These are phyloP conservation scores for Sextonia rubra DNA, from an alignment of 164 flowering plant genomes.

Conservation along the genomic window DNA sequence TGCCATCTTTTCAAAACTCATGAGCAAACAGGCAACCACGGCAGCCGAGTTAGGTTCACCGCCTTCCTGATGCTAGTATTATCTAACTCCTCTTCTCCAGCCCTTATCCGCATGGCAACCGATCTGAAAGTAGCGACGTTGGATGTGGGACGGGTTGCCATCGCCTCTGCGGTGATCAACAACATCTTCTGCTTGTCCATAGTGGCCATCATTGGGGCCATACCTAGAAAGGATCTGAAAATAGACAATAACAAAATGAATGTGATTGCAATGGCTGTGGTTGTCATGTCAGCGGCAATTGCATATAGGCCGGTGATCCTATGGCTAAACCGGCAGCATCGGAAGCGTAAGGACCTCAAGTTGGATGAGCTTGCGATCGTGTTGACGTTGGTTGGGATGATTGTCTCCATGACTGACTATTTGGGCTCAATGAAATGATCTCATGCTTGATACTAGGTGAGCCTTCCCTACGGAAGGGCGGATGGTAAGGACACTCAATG, in stretches of 20 bases:
- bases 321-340: conserved; percentile 35
- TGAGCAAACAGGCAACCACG: no score
- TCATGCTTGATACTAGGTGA: conserved; percentile 42
- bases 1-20: conserved; percentile 18
- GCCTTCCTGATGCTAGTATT: conserved; percentile 38
- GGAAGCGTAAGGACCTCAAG: conserved; percentile 37
- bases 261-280: no score
- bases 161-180: conserved; percentile 30
- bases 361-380: conserved; percentile 33
- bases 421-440: conserved; percentile 35
- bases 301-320: conserved; percentile 10
- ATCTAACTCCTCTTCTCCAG: conserved; percentile 13
- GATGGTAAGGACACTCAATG: conserved; percentile 44
- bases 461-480: conserved; percentile 63
- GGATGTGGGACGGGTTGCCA: conserved; percentile 46
- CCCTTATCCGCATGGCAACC: conserved; percentile 25
- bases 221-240: neutral
- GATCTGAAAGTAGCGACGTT: conserved; percentile 49
- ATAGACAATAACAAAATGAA: no score
- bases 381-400: conserved; percentile 19
- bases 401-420: conserved; percentile 25
- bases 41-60: conserved; percentile 34
- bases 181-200: conserved; percentile 31
- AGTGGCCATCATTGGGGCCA: conserved; percentile 4
- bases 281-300: no score